phyloP scores from a whole-genome alignment of 176 grass and related monocot species.

The Carex cristatella region DNA sequence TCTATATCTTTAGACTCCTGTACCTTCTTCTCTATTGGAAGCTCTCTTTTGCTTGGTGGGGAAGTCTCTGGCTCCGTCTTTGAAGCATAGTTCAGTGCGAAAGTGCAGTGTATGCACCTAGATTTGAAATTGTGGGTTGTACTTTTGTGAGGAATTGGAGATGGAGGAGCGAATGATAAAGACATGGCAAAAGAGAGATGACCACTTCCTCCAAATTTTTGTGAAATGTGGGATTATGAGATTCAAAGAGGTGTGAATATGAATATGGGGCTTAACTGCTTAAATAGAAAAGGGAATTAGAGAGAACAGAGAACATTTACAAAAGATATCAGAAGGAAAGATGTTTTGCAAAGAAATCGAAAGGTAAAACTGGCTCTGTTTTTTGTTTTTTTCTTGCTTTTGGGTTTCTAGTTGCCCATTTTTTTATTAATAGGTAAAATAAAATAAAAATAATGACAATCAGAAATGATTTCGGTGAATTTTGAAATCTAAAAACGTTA shows the following conservation, averaged over 20 bases:
- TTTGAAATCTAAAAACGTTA: too few species aligned
- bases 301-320: constrained; percentile 1
- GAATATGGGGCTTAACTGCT: neutral
- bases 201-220: neutral
- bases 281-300: neutral
- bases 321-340: neutral
- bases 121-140: neutral
- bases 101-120: neutral
- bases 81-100: constrained; percentile 3
- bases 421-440: too few species aligned
- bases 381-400: too few species aligned
- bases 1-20: neutral
- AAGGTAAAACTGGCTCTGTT: neutral
- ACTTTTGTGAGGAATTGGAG: neutral
- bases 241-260: neutral
- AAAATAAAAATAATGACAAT: too few species aligned
- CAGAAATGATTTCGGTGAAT: too few species aligned
- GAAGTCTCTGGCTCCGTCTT: constrained; percentile 3
- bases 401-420: too few species aligned
- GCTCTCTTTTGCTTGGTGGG: neutral
- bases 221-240: neutral
- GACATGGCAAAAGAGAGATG: constrained; percentile 20
- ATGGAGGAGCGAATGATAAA: constrained; percentile 4
- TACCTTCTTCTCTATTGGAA: constrained; percentile 13
- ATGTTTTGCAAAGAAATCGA: neutral